Conservation (phyloP, 208 protist genomes). For the Kentomonas sorsogonicus region DNA sequence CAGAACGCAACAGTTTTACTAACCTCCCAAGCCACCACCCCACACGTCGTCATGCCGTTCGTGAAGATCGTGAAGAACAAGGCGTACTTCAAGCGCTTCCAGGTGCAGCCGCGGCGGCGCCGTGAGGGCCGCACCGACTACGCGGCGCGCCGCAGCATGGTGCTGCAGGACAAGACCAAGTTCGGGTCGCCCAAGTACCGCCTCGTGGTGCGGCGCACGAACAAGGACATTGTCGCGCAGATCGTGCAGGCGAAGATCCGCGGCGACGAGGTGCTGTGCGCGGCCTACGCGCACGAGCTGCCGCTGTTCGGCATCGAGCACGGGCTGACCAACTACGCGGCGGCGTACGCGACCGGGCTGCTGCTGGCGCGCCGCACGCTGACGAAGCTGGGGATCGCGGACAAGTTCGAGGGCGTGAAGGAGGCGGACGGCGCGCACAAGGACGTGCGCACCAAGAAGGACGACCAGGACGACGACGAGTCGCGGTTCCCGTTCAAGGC, state of each 20-base stretch:
- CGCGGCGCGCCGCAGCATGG: constrained; percentile 92
- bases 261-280: constrained; percentile 92
- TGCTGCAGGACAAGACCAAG: constrained; percentile 99
- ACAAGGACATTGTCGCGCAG: constrained; percentile 97
- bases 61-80: constrained; percentile 91
- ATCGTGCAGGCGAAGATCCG: constrained; percentile 94
- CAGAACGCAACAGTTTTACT: too few relatives aligned
- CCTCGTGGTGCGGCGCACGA: constrained; percentile 96
- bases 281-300: constrained; percentile 98
- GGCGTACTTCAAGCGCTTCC: constrained; percentile 98
- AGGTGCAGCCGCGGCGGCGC: constrained; percentile 96
- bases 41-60: too few relatives aligned
- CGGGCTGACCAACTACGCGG: constrained; percentile 98
- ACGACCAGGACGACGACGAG: constrained; percentile 85
- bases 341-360: constrained; percentile 96
- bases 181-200: constrained; percentile 98
- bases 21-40: too few relatives aligned
- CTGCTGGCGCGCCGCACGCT: constrained; percentile 96
- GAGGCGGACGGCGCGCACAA: constrained; percentile 87
- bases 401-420: constrained; percentile 92
- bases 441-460: constrained; percentile 63
- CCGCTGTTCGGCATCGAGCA: constrained; percentile 93
- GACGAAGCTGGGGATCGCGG: constrained; percentile 91
- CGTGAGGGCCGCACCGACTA: constrained; percentile 99
- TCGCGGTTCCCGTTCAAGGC: constrained; percentile 94